Evolutionary conservation across 1,284 basidiomycete genomes (phyloP).

Genomic region (Ustilago hordei): DNA sequence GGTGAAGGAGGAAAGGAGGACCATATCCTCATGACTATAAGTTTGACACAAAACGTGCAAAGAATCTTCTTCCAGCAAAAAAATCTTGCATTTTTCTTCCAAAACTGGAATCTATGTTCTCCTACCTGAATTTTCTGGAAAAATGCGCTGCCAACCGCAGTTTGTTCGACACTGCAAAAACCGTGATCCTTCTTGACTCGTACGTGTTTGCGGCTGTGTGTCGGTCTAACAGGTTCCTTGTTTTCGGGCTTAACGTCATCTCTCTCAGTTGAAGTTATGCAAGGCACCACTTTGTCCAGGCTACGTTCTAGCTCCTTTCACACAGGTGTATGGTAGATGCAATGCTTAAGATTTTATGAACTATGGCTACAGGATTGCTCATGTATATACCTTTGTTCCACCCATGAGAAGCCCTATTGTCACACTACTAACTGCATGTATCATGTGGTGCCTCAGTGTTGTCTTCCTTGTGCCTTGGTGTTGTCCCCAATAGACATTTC

Average conservation of each 20-base stretch:
- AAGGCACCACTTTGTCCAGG: no score
- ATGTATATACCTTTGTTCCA: no score
- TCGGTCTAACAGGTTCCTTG: slow-evolving; percentile 3
- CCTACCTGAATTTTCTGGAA: slow-evolving; percentile 18
- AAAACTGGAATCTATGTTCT: slow-evolving; percentile 11
- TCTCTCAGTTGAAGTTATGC: no score
- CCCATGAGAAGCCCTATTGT: no score
- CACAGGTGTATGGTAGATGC: no score
- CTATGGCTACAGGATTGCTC: no score
- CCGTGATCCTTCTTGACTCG: slow-evolving; percentile 11
- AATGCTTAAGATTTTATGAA: no score
- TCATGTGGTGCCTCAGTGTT: no score
- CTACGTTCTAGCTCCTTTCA: no score
- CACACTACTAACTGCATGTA: no score
- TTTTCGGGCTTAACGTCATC: slow-evolving; percentile 29
- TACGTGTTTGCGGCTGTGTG: background rate
- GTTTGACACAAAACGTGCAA: slow-evolving; percentile 7
- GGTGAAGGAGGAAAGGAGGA: slow-evolving; percentile 2
- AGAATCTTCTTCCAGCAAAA: slow-evolving; percentile 9
- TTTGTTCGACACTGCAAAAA: background rate
- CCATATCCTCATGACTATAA: slow-evolving; percentile 10
- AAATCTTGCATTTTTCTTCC: slow-evolving; percentile 12
- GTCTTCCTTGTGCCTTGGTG: no score
- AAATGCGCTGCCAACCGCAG: slow-evolving; percentile 21
- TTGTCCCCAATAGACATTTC: no score